Base-by-base conservation (phyloP, 805 yeast species). In the Zygosaccharomyces bailii region DNA sequence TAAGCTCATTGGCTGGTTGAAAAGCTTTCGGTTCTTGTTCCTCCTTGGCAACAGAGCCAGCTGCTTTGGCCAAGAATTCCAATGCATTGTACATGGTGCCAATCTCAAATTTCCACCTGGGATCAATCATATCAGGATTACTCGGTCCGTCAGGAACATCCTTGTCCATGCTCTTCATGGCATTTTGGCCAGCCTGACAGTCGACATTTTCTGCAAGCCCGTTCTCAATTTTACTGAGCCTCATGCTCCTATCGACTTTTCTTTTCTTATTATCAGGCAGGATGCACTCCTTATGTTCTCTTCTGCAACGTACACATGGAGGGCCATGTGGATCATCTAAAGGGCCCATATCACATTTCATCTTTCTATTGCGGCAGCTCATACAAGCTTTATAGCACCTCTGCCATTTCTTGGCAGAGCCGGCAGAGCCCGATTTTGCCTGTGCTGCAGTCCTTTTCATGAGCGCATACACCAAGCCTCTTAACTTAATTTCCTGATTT, bases 311-410 rank as follows among this genome's bases (percentile, higher is more conserved):
- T 2, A 79, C 82, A 71, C 98, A 90, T 3, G 95, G 93, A 2
- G 95, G 93, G 4, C 78, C 80, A 35, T 73, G 71, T 0, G 95
- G 95, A 48, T 74, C 74, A 39, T 80, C 83, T 5, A 80, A 77
- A 7, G 82, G 78, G 2, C 96, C 96, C 52, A 90, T 67, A 59
- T 88, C 95, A 68, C 98, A 90, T 56, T 80, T 81, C 34, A 87
- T 86, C 57, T 90, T 91, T 33, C 95, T 75, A 5, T 80, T 77
- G 13, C 96, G 75, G 61, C 98, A 90, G 65, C 81, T 86, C 39
- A 86, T 65, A 57, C 98, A 90, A 1, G 97, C 97, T 50, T 79
- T 75, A 61, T 86, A 90, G 49, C 80, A 79, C 50, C 96, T 69
- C 52, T 70, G 76, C 70, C 75, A 83, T 45, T 60, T 66, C 30